Percentiles rank a stretch among this genome's conserved stretches.
These are phyloP conservation scores for Flaveria robusta DNA, from an alignment of 129 eudicot species.

Conservation along the genomic window DNA sequence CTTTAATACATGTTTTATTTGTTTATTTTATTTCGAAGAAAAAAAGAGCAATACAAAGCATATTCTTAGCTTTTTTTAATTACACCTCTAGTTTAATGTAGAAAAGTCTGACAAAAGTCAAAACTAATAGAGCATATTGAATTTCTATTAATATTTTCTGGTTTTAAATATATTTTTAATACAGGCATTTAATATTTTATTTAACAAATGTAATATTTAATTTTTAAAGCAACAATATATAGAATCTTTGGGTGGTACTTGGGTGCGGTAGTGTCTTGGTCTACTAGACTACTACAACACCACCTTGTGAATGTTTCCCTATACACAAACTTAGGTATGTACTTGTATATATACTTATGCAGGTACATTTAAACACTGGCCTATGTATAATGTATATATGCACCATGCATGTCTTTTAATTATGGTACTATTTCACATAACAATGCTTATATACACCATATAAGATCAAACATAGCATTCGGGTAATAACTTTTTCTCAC, in stretches of 20 bases:
- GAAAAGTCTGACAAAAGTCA: background rate
- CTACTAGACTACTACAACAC: background rate
- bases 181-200: too few species aligned
- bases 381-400: slow-evolving; percentile 7
- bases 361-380: slow-evolving; percentile 18
- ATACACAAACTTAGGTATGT: slow-evolving; percentile 18
- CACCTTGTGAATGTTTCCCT: slow-evolving; percentile 17
- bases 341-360: slow-evolving; percentile 2
- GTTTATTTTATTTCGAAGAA: background rate
- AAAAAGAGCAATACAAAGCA: too few species aligned
- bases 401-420: slow-evolving; percentile 13
- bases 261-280: background rate
- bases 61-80: too few species aligned
- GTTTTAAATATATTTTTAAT: background rate
- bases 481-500: background rate
- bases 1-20: background rate
- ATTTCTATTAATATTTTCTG: background rate
- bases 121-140: background rate
- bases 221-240: background rate
- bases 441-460: slow-evolving; percentile 7
- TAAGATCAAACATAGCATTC: slow-evolving; percentile 8
- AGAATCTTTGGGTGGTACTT: slow-evolving; percentile 15
- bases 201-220: too few species aligned
- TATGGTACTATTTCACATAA: background rate
- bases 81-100: background rate